Evolutionary conservation across 2,329 filamentous ascomycete genomes (phyloP), one percentile per base, ranked within the genome.

Genomic region (Hypoxylon sp.): DNA sequence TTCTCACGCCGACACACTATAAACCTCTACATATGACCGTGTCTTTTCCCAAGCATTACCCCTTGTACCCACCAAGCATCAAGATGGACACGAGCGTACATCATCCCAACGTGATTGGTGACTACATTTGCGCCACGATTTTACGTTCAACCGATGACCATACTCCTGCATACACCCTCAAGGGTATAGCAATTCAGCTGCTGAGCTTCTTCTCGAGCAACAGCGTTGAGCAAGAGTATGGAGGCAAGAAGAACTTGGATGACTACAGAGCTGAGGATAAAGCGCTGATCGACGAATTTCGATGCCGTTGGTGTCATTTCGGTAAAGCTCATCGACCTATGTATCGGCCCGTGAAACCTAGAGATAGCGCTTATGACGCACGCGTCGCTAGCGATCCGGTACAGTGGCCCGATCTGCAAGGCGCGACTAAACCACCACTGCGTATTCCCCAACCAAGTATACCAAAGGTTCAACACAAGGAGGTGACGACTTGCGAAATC

Each of bases 121-220:
- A 35, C 10, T 84, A 81, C 66, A 84, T 86, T 31, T 87, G 84
- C 69, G 83, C 83, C 0, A 81, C 78, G 0, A 85, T 86, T 3
- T 77, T 86, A 33, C 81, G 82, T 65, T 80, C 73, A 0, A 59
- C 33, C 1, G 79, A 82, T 17, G 83, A 78, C 1, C 85, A 84
- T 71, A 86, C 84, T 0, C 81, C 84, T 1, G 84, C 84, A 0
- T 86, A 86, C 64, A 86, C 84, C 0, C 76, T 86, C 24, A 85
- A 84, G 61, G 80, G 78, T 2, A 81, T 86, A 22, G 80, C 83
- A 14, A 86, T 86, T 24, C 84, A 86, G 74, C 67, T 86, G n/a
- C 75, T 86, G 2, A 85, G 84, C 70, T 85, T 87, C 75, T 86
- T 86, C 71, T 78, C 78, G 26, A 86, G 84, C 69, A 81, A 84